Conservation (phyloP, 2,329 filamentous ascomycete genomes). For the Aspergillus sp. region DNA sequence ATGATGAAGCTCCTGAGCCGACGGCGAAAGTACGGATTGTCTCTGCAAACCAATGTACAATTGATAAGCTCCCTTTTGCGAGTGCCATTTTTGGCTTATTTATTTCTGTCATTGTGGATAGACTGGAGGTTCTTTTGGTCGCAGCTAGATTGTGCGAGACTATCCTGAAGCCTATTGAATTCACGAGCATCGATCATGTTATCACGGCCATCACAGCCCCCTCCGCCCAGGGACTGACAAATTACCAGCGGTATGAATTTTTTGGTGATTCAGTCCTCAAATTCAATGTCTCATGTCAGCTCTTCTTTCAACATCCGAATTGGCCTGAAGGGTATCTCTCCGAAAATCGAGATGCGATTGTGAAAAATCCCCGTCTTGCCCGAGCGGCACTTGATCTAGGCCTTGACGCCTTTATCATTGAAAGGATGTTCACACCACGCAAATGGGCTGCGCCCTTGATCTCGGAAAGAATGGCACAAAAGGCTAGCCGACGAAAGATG, state of each 20-base stretch:
- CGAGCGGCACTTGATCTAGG: slow-evolving; percentile 58
- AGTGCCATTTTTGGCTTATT: slow-evolving; percentile 53
- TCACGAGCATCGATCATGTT: slow-evolving; percentile 54
- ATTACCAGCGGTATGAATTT: slow-evolving; percentile 85
- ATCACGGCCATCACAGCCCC: slow-evolving; percentile 67
- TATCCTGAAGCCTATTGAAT: slow-evolving; percentile 48
- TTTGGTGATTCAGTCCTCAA: slow-evolving; percentile 83
- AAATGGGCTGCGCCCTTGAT: slow-evolving; percentile 70
- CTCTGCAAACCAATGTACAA: slow-evolving; percentile 20
- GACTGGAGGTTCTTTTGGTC: slow-evolving; percentile 61
- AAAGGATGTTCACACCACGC: slow-evolving; percentile 59
- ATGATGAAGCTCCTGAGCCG: slow-evolving; percentile 5
- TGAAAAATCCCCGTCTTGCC: slow-evolving; percentile 71
- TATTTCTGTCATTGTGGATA: slow-evolving; percentile 68
- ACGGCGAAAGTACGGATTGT: slow-evolving; percentile 14
- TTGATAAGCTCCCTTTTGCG: slow-evolving; percentile 40
- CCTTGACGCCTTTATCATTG: slow-evolving; percentile 69
- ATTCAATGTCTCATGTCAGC: slow-evolving; percentile 62
- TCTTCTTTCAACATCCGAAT: slow-evolving; percentile 54
- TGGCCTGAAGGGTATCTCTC: slow-evolving; percentile 77
- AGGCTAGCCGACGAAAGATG: slow-evolving; percentile 36
- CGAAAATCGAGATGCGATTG: slow-evolving; percentile 60
- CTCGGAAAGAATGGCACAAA: slow-evolving; percentile 27
- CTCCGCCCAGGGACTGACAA: slow-evolving; percentile 51
- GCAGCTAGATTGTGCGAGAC: slow-evolving; percentile 57